A percentile compares a stretch with the other conserved stretches of the same genome.
Evolutionary conservation across 495 filamentous ascomycete genomes (phyloP).

Genomic region (Hapsidospora chrysogenum): DNA sequence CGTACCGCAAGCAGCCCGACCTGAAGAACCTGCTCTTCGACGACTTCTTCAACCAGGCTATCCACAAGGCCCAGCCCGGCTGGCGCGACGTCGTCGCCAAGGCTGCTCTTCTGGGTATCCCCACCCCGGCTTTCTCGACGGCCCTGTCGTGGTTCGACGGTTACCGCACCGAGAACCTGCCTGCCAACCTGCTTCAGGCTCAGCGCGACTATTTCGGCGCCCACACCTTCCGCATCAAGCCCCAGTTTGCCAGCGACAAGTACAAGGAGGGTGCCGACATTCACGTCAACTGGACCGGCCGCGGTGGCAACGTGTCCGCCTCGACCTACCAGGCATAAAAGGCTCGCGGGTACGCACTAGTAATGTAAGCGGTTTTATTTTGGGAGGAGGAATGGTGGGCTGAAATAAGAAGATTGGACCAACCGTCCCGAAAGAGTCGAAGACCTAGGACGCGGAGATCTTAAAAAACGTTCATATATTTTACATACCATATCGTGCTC

Average conservation of each 20-base stretch:
- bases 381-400: too few species aligned
- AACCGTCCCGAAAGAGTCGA: too few species aligned
- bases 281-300: slow-evolving; percentile 99
- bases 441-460: too few species aligned
- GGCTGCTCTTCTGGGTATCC: slow-evolving; percentile 83
- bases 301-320: slow-evolving; percentile 90
- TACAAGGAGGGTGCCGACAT: slow-evolving; percentile 79
- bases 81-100: slow-evolving; percentile 93
- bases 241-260: slow-evolving; percentile 65
- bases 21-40: slow-evolving; percentile 97
- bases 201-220: slow-evolving; percentile 99
- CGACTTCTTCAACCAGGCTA: slow-evolving; percentile 98
- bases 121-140: slow-evolving; percentile 88
- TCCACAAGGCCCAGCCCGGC: slow-evolving; percentile 86
- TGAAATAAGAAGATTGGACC: too few species aligned
- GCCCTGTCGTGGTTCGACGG: slow-evolving; percentile 97
- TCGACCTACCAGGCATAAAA: slow-evolving; percentile 91
- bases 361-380: too few species aligned
- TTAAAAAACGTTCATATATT: too few species aligned
- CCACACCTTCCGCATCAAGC: slow-evolving; percentile 97
- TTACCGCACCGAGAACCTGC: slow-evolving; percentile 86
- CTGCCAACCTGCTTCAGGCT: slow-evolving; percentile 93
- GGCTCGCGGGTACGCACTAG: slow-evolving; percentile 2
- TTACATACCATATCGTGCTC: too few species aligned
- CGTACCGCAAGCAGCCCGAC: slow-evolving; percentile 87